Evolutionary conservation across 202 grass and related monocot genomes (phyloP), one percentile per base, ranked within the genome.

Genomic region (Dendrocalamus latiflorus): DNA sequence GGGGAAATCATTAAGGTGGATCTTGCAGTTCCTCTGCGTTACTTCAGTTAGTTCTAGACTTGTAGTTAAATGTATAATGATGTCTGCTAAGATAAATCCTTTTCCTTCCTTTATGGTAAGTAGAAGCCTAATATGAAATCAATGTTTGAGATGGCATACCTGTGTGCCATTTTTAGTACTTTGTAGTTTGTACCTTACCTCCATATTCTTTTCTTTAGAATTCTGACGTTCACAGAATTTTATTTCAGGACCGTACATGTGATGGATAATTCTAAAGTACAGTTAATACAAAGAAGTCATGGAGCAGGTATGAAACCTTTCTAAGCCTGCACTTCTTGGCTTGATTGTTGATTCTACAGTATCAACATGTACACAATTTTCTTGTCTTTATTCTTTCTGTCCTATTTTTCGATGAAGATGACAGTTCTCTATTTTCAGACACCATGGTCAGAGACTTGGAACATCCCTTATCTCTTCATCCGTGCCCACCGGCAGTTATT

Each of bases 211-310:
- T 43, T 85, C 16, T 58, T 76, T 63, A 18, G 15, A 61, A 33
- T 59, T 28, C 64, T 76, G 37, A 45, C 58, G 37, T 15, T 26
- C 30, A 49, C 44, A 30, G 57, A 65, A 56, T 74, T 91, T 72
- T 48, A 26, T 90, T 91, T 82, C 78, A 98, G 95, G 95, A 95
- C 91, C 48, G 76, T 95, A 79, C 85, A 93, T 81, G 58, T 72
- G 14, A 69, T 57, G 87, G 91, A 91, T 85, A 85, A 90, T 77
- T 89, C 81, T 36, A 85, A 83, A 65, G 86, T 94, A 20, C 95
- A 94, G 78, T 86, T 94, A 65, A 74, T 89, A 45, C 92, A 90
- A 69, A 95, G 86, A 87, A 79, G 65, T 59, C 68, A 87, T 56
- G 89, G 73, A 83, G 77, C 91, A 89, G 92, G 93, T 93, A 82